Conservation (phyloP, 495 filamentous ascomycete species). For the Extremus antarcticus region DNA sequence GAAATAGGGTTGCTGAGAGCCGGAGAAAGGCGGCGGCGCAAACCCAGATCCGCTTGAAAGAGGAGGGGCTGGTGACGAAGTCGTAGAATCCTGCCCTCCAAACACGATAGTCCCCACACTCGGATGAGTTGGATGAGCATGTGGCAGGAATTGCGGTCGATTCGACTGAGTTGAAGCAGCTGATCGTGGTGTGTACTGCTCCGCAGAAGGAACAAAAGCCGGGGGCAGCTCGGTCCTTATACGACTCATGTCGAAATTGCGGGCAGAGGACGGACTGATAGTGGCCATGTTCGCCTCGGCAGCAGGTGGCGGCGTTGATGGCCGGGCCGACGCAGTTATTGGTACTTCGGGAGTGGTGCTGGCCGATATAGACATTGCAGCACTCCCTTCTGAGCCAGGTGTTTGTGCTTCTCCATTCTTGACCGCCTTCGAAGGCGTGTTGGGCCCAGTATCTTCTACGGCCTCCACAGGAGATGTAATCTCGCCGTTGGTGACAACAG, state of each 20-base stretch:
- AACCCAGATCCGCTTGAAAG: conserved; percentile 14
- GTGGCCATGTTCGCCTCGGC: neutral
- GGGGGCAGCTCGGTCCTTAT: conserved; percentile 21
- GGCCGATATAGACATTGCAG: neutral
- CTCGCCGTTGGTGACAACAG: neutral
- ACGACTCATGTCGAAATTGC: conserved; percentile 10
- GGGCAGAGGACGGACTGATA: neutral
- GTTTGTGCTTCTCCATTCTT: neutral
- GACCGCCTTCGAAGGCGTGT: too few species aligned
- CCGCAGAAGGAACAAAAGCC: conserved; percentile 23
- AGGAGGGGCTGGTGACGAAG: conserved; percentile 25
- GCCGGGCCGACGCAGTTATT: neutral
- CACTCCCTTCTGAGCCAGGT: conserved; percentile 2
- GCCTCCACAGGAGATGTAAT: neutral
- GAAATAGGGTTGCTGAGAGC: conserved; percentile 12
- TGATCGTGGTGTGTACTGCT: conserved; percentile 13
- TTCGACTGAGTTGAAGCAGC: conserved; percentile 9
- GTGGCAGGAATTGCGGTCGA: neutral
- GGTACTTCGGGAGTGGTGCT: neutral
- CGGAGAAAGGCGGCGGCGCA: conserved; percentile 2
- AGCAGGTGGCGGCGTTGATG: neutral
- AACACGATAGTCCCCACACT: conserved; percentile 27
- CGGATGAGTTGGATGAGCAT: conserved; percentile 20
- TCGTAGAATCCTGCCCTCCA: conserved; percentile 25
- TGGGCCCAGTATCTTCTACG: too few species aligned